phyloP scores from a whole-genome alignment of 2,329 filamentous ascomycete genomes.

The Leptodontidium sp. region DNA sequence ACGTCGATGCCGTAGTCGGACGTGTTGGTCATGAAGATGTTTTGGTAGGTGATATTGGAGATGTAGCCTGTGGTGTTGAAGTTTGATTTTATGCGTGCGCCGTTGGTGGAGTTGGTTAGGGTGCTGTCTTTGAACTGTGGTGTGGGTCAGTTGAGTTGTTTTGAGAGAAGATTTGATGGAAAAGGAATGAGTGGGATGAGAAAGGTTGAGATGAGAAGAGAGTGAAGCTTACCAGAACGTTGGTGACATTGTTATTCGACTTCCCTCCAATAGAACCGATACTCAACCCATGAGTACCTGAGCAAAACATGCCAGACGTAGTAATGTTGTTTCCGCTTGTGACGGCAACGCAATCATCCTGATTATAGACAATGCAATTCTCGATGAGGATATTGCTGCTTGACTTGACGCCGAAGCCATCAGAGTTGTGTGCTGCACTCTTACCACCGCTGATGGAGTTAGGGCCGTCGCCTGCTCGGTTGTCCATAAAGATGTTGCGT shows the following conservation, averaged over 20 bases:
- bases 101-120: constrained; percentile 46
- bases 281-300: constrained; percentile 45
- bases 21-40: constrained; percentile 55
- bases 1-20: constrained; percentile 59
- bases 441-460: constrained; percentile 42
- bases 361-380: constrained; percentile 40
- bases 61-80: constrained; percentile 50
- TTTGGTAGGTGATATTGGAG: constrained; percentile 54
- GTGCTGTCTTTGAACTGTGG: constrained; percentile 43
- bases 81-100: constrained; percentile 52
- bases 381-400: constrained; percentile 54
- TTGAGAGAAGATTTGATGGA: too few species aligned
- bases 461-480: constrained; percentile 59
- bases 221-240: constrained; percentile 41
- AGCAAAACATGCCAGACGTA: constrained; percentile 43
- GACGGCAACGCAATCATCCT: constrained; percentile 47
- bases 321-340: constrained; percentile 47
- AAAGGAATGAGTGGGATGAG: not conserved
- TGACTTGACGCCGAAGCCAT: constrained; percentile 58
- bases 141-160: not conserved
- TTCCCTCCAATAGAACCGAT: constrained; percentile 49
- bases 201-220: not conserved
- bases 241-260: constrained; percentile 47
- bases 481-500: constrained; percentile 62
- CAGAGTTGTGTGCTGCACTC: constrained; percentile 57